Conservation (phyloP, 345 rosid genomes). For the Salix brachista region DNA sequence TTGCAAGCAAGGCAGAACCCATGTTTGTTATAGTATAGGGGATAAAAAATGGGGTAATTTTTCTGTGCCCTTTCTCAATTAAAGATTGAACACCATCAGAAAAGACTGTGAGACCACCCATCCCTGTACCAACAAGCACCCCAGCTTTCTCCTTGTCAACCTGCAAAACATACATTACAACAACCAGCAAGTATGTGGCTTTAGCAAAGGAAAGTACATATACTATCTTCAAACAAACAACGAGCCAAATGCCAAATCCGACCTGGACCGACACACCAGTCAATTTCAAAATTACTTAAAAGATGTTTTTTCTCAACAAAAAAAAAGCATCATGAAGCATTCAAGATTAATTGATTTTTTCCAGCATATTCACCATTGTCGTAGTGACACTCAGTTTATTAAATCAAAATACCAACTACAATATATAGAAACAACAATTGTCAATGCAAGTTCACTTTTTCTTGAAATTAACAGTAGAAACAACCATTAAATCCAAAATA, state of each 20-base stretch:
- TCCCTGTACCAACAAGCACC: conserved; percentile 96
- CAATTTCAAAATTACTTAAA: background rate
- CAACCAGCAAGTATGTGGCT: background rate
- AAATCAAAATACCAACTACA: background rate
- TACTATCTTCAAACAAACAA: background rate
- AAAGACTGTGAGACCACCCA: conserved; percentile 91
- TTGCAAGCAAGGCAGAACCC: conserved; percentile 91
- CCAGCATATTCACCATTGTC: conserved; percentile 5
- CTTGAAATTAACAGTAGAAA: background rate
- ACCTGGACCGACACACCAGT: background rate
- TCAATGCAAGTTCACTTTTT: background rate
- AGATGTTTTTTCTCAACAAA: no score
- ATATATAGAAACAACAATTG: background rate
- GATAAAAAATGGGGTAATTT: conserved; percentile 83
- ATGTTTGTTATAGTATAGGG: conserved; percentile 94
- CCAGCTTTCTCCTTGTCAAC: conserved; percentile 78
- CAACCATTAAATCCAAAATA: background rate
- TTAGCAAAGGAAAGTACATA: background rate
- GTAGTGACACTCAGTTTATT: background rate
- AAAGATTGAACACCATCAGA: conserved; percentile 82
- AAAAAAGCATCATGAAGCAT: background rate
- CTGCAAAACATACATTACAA: conserved; percentile 36
- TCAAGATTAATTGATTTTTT: background rate
- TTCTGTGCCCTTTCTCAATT: conserved; percentile 82
- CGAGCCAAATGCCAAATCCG: background rate